Conservation (phyloP, 2,329 filamentous ascomycete genomes). For the Pseudocercospora vitis region DNA sequence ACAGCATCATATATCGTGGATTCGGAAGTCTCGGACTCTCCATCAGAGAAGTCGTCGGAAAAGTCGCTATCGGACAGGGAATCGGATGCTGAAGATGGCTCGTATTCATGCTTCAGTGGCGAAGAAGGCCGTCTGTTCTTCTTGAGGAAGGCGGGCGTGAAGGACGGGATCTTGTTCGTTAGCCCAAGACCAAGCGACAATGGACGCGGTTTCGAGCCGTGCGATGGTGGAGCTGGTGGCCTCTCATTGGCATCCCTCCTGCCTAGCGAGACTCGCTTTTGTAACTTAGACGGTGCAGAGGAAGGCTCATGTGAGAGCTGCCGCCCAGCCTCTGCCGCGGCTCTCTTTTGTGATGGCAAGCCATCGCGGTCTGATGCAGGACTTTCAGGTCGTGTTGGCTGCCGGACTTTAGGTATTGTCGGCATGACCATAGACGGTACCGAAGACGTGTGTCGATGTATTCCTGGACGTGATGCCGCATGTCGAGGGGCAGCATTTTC, state of each 20-base stretch:
- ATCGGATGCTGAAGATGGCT: slow-evolving; percentile 73
- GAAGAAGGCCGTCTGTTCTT: slow-evolving; percentile 76
- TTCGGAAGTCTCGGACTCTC: slow-evolving; percentile 48
- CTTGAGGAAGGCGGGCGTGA: slow-evolving; percentile 40
- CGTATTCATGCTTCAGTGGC: slow-evolving; percentile 94
- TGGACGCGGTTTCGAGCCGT: slow-evolving; percentile 22
- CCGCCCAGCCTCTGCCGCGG: slow-evolving; percentile 11
- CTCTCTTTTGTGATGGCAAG: slow-evolving; percentile 25
- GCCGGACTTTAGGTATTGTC: slow-evolving; percentile 46
- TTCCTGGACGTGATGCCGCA: slow-evolving; percentile 34
- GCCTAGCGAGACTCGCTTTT: slow-evolving; percentile 31
- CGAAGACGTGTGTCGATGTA: slow-evolving; percentile 50
- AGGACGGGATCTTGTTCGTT: slow-evolving; percentile 33
- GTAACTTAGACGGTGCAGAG: slow-evolving; percentile 39
- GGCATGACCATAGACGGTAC: slow-evolving; percentile 50
- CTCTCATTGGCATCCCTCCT: slow-evolving; percentile 24
- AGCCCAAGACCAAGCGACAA: slow-evolving; percentile 30
- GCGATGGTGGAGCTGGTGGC: slow-evolving; percentile 36
- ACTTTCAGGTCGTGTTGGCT: slow-evolving; percentile 43
- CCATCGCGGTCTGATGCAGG: slow-evolving; percentile 26
- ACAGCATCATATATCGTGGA: slow-evolving; percentile 58
- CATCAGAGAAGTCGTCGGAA: slow-evolving; percentile 50
- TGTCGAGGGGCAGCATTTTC: slow-evolving; percentile 29
- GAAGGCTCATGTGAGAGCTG: slow-evolving; percentile 26
- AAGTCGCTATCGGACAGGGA: slow-evolving; percentile 60